Conservation (phyloP, 208 protist species). For the Trypanosoma cruzi region DNA sequence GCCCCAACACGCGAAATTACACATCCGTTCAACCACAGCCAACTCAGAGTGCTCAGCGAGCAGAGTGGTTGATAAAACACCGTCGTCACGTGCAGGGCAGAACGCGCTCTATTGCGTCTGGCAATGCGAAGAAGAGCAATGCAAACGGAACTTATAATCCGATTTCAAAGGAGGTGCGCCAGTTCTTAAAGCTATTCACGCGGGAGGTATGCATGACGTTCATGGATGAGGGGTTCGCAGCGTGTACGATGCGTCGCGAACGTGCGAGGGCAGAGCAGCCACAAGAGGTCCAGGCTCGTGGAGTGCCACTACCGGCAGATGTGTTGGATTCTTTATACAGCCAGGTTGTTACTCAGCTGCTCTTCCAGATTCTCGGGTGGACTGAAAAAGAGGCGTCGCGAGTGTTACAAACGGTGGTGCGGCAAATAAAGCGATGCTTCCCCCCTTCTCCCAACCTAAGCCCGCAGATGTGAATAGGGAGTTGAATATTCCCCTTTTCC, state of each 20-base stretch:
- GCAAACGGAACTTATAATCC: background rate
- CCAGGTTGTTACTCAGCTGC: conserved; percentile 43
- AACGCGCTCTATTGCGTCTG: conserved; percentile 5
- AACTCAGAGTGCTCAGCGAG: no score
- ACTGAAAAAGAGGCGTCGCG: conserved; percentile 39
- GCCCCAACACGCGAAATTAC: background rate
- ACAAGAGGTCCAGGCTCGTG: conserved; percentile 27
- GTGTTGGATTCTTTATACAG: conserved; percentile 37
- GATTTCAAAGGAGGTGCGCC: conserved; percentile 14
- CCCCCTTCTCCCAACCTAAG: background rate
- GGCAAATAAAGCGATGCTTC: conserved; percentile 30
- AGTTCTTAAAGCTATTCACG: conserved; percentile 39
- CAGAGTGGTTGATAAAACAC: conserved; percentile 1
- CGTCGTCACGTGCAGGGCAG: conserved; percentile 7
- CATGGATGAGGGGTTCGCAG: conserved; percentile 40
- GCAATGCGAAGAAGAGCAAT: conserved; percentile 7
- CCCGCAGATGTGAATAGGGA: background rate
- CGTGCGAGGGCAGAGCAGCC: conserved; percentile 47
- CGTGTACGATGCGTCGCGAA: conserved; percentile 37
- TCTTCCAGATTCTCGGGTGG: conserved; percentile 54
- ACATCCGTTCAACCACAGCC: no score
- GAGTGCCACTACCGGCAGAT: conserved; percentile 43
- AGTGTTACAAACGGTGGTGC: conserved; percentile 34
- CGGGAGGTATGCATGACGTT: conserved; percentile 53
- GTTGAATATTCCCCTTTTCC: no score